Evolutionary conservation across 352 stramenopile genomes (phyloP), one percentile per base, ranked within the genome.

Genomic region (Pythium grandisporangium): DNA sequence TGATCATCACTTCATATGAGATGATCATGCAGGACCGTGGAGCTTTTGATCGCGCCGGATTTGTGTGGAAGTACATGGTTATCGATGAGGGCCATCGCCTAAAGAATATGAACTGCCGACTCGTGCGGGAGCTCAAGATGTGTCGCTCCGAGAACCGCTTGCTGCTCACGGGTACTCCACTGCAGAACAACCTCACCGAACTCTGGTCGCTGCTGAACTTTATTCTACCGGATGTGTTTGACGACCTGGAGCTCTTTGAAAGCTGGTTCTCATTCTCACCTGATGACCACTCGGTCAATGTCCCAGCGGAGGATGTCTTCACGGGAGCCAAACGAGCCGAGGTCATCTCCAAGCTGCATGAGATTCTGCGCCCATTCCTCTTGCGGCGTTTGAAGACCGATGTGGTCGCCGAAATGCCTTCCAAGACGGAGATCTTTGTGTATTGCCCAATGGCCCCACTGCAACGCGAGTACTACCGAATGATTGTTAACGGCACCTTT

Each of bases 201-300:
- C 73, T 99, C 5, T 99, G 96, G 95, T 84, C 92, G n/a, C 63
- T 99, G 43, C 75, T 99, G 24, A 99, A 99, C 58, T 98, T 98
- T 63, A 95, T 99, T 26, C 58, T 99, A 24, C 96, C 95, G 0
- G 71, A 95, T 33, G 95, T 99, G 36, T 99, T 99, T 61, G 95
- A 97, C 56, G 95, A 97, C 30, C 70, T 97, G 7, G 92, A 98
- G 49, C 93, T 96, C 6, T 99, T 99, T 66, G 93, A 98, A 67
- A 97, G 84, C 40, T 99, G 93, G 94, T 98, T 98, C 66, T 96
- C 90, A 34, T 98, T 98, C 60, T 96, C 97, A 39, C 92, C 93
- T n/a, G 85, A 97, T 51, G 54, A 55, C 17, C 57, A 56, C 12
- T 51, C 46, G 20, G 39, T 54, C n/a, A 50, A 39, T 3, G 74